A percentile compares a stretch with the other conserved stretches of the same genome.
phyloP scores from a whole-genome alignment of 108 stramenopile species.

The Skeletonema marinoi region DNA sequence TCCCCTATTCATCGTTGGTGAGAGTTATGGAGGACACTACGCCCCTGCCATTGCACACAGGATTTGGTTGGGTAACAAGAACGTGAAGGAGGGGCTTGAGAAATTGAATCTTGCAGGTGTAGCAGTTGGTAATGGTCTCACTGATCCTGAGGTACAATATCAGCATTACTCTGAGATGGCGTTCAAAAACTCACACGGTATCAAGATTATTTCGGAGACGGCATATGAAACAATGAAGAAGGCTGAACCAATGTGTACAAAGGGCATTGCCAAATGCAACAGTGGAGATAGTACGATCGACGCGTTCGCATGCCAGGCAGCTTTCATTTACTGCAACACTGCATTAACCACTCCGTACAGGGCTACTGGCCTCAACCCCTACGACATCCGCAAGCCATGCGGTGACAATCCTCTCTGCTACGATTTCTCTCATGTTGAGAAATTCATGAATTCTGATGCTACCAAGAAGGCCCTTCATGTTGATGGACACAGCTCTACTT shows the following conservation, averaged over 20 bases:
- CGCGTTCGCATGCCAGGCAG: conserved; percentile 78
- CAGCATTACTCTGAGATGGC: conserved; percentile 93
- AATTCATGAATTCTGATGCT: conserved; percentile 79
- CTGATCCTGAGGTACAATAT: conserved; percentile 93
- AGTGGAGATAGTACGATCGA: conserved; percentile 57
- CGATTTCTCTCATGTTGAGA: conserved; percentile 86
- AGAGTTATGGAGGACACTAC: conserved; percentile 97
- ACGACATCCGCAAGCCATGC: conserved; percentile 92
- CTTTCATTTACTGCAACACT: conserved; percentile 79
- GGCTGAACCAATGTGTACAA: conserved; percentile 74
- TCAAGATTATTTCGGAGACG: conserved; percentile 78
- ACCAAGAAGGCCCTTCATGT: conserved; percentile 86
- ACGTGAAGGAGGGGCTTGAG: conserved; percentile 49
- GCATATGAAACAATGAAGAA: conserved; percentile 75
- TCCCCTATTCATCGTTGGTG: conserved; percentile 85
- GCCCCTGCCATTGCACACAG: conserved; percentile 88
- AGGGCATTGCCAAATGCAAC: conserved; percentile 85
- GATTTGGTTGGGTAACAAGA: conserved; percentile 70
- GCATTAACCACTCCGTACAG: conserved; percentile 86
- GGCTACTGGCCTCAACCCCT: conserved; percentile 91
- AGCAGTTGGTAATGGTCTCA: conserved; percentile 96
- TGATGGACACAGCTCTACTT: conserved; percentile 57
- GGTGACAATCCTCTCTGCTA: conserved; percentile 89
- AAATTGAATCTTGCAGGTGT: conserved; percentile 84
- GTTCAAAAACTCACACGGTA: conserved; percentile 88